phyloP scores from a whole-genome alignment of 192 early-diverging fungal species.

The Ambispora gerdemannii region DNA sequence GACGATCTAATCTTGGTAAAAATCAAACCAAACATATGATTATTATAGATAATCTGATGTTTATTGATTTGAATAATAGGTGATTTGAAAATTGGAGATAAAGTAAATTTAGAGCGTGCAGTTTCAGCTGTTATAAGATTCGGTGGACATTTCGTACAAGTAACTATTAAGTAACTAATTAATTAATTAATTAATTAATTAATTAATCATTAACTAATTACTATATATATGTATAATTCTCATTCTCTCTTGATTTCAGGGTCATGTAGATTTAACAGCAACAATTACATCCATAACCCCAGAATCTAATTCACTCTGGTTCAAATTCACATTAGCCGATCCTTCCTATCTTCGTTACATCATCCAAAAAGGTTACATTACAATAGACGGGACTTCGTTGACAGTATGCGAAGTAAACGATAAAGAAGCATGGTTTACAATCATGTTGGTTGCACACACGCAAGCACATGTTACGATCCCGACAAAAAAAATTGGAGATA shows the following conservation, averaged over 20 bases:
- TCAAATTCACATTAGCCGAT: constrained; percentile 50
- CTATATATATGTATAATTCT: background rate
- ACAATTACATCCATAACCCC: constrained; percentile 67
- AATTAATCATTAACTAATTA: background rate
- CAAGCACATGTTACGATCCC: constrained; percentile 82
- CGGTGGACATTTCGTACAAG: constrained; percentile 96
- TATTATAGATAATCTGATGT: background rate
- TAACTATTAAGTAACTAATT: constrained; percentile 30
- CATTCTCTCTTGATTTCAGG: constrained; percentile 39
- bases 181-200: background rate
- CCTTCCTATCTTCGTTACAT: constrained; percentile 73
- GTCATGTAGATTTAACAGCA: constrained; percentile 89
- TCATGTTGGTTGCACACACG: constrained; percentile 97
- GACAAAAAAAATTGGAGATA: constrained; percentile 61
- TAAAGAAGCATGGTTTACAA: constrained; percentile 67
- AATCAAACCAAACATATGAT: background rate
- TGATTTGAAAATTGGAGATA: constrained; percentile 67
- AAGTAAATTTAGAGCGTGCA: constrained; percentile 94
- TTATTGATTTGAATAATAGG: constrained; percentile 43
- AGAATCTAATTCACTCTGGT: constrained; percentile 87
- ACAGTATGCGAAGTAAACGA: constrained; percentile 90
- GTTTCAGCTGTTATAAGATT: constrained; percentile 83
- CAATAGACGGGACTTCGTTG: constrained; percentile 91
- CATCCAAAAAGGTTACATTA: constrained; percentile 93
- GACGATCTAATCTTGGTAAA: constrained; percentile 90